Percentiles rank a stretch among this genome's conserved stretches.
phyloP scores from a whole-genome alignment of 139 green algal species.

The Chlorella sp. region DNA sequence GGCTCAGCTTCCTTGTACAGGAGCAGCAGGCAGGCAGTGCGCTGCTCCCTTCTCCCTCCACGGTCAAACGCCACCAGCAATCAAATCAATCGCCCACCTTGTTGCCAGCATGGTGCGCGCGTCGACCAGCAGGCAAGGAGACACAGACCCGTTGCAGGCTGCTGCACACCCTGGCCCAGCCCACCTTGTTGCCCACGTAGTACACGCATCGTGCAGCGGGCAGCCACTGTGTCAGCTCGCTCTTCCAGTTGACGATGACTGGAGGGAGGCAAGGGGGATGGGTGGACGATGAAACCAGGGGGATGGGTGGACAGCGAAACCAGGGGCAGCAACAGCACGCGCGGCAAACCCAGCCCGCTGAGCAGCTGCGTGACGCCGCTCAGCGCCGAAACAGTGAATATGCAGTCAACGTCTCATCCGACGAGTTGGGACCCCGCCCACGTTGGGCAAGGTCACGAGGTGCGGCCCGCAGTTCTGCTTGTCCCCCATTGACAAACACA shows the following conservation, averaged over 20 bases:
- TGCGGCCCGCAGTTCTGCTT: too few species aligned
- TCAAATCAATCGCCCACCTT: too few species aligned
- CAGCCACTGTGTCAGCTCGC: constrained; percentile 92
- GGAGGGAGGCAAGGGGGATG: not conserved
- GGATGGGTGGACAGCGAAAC: not conserved
- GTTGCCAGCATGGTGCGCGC: constrained; percentile 74
- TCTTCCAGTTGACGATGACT: constrained; percentile 98
- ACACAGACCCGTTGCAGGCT: too few species aligned
- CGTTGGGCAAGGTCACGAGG: too few species aligned
- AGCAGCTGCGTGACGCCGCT: too few species aligned
- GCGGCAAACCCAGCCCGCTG: not conserved
- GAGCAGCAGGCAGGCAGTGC: too few species aligned
- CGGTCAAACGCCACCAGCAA: too few species aligned
- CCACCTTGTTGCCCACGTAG: constrained; percentile 69
- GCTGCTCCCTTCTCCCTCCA: too few species aligned
- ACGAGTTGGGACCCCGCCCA: too few species aligned
- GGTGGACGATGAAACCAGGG: not conserved
- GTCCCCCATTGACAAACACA: too few species aligned
- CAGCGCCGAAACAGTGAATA: too few species aligned
- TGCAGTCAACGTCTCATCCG: too few species aligned
- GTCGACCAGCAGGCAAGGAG: constrained; percentile 2
- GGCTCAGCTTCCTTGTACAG: not conserved
- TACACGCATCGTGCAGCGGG: constrained; percentile 74
- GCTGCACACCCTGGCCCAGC: not conserved
- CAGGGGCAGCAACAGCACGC: not conserved